These are phyloP conservation scores for Grammothele lineata DNA, from an alignment of 768 basidiomycete species.

Conservation along the genomic window DNA sequence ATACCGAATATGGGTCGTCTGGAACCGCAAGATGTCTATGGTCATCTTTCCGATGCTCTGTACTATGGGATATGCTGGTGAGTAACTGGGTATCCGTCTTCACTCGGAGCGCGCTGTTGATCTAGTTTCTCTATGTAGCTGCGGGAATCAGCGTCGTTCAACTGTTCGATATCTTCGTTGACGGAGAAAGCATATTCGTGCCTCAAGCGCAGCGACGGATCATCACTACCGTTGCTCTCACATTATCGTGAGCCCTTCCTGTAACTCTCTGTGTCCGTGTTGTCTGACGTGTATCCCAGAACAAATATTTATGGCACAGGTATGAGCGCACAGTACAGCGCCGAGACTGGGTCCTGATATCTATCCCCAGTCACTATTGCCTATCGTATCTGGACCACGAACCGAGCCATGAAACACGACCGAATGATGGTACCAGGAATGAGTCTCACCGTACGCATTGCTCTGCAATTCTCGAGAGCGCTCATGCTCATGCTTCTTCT, in stretches of 20 bases:
- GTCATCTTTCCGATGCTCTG: constrained; percentile 8
- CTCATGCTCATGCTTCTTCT: background rate
- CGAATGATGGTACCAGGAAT: background rate
- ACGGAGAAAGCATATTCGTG: constrained; percentile 2
- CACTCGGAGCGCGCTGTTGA: background rate
- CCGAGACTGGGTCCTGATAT: background rate
- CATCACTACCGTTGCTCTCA: constrained; percentile 4
- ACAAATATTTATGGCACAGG: constrained; percentile 11
- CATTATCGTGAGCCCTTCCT: background rate
- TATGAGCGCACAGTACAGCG: background rate
- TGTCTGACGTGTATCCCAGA: background rate
- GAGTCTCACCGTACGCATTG: background rate
- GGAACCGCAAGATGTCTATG: constrained; percentile 2
- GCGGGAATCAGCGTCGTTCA: constrained; percentile 7
- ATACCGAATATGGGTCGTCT: constrained; percentile 11
- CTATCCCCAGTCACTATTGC: background rate
- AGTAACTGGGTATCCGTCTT: background rate
- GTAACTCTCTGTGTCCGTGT: too few species aligned
- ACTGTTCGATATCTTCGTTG: background rate
- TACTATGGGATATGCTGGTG: constrained; percentile 5
- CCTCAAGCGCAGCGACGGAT: background rate
- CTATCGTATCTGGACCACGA: constrained; percentile 9
- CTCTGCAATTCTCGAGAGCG: too few species aligned
- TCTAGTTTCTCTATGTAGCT: background rate
- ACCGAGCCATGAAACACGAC: constrained; percentile 3